A percentile compares a stretch with the other conserved stretches of the same genome.
Conservation (phyloP, 257 asterid species). For the Nicotiana tomentosiformis region DNA sequence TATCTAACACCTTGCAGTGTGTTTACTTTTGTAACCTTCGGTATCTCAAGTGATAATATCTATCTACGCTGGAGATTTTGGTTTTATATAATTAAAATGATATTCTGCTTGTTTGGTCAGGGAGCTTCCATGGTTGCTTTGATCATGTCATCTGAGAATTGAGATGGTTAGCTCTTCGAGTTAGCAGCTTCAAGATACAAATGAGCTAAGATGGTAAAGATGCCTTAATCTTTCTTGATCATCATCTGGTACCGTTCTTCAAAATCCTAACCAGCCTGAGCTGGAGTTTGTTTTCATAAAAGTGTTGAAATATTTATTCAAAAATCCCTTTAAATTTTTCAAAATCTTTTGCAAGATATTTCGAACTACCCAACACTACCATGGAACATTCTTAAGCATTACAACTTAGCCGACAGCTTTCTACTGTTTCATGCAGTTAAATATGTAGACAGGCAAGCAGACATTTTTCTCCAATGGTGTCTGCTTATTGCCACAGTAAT, state of each 20-base stretch:
- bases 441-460: background rate
- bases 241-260: background rate
- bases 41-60: background rate
- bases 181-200: background rate
- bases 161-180: background rate
- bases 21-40: background rate
- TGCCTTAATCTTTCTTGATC: background rate
- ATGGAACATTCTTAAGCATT: background rate
- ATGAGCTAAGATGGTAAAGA: background rate
- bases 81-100: background rate
- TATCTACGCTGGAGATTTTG: background rate
- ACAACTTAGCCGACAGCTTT: background rate
- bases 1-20: background rate
- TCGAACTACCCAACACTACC: background rate
- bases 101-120: background rate
- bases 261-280: background rate
- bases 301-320: background rate
- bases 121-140: background rate
- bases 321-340: background rate
- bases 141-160: background rate
- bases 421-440: slow-evolving; percentile 3
- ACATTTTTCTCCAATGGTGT: background rate
- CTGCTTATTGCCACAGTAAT: background rate
- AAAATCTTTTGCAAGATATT: background rate
- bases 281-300: background rate